Evolutionary conservation across 306 rosid species (phyloP).

Genomic region (Betula pendula): DNA sequence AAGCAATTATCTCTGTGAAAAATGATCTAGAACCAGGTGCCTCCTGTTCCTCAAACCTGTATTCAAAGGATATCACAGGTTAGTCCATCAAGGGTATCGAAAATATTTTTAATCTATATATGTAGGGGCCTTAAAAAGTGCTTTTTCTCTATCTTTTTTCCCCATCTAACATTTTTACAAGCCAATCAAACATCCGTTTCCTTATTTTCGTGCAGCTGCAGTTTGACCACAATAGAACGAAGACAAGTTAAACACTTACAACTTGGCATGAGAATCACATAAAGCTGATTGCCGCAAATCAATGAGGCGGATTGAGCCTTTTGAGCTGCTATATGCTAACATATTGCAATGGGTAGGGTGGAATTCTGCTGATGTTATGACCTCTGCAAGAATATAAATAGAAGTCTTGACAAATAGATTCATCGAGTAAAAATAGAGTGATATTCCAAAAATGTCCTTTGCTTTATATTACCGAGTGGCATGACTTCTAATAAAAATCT

Average conservation of each 20-base stretch:
- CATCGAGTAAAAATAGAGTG: background rate
- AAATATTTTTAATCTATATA: conserved; percentile 8
- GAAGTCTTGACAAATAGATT: conserved; percentile 20
- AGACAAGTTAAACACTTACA: conserved; percentile 52
- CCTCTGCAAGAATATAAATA: conserved; percentile 65
- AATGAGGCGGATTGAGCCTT: conserved; percentile 94
- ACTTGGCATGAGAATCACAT: conserved; percentile 92
- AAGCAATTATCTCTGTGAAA: conserved; percentile 97
- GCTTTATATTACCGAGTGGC: background rate
- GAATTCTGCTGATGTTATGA: conserved; percentile 98
- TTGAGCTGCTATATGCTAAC: conserved; percentile 96
- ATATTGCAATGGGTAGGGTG: conserved; percentile 94
- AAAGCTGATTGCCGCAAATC: conserved; percentile 98
- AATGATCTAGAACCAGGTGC: conserved; percentile 96
- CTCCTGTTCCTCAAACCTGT: conserved; percentile 96
- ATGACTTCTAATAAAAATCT: background rate
- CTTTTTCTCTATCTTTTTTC: conserved; percentile 8
- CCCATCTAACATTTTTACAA: background rate
- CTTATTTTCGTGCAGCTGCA: background rate
- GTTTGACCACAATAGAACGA: conserved; percentile 6
- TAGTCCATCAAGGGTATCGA: conserved; percentile 20
- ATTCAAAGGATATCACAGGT: conserved; percentile 16
- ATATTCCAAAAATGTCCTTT: background rate
- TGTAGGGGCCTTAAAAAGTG: conserved; percentile 10
- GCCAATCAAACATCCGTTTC: background rate